These are phyloP conservation scores for Cyclotella cryptica DNA, from an alignment of 108 stramenopile species.

Conservation along the genomic window DNA sequence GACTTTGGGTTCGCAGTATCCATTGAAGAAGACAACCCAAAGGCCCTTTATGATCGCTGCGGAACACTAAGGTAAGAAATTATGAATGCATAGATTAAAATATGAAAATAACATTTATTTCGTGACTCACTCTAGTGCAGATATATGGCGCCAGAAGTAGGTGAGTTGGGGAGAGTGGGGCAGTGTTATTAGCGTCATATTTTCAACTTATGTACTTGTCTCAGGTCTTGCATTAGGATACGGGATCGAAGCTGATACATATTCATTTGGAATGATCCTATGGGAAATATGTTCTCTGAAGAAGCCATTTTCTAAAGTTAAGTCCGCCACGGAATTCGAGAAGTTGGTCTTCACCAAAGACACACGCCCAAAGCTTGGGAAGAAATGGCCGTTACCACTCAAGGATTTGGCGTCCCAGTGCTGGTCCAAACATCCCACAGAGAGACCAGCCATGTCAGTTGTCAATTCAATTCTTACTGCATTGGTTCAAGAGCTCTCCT, in stretches of 20 bases:
- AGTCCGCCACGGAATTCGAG: constrained; percentile 47
- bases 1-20: constrained; percentile 69
- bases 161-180: constrained; percentile 21
- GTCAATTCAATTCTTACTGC: constrained; percentile 19
- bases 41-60: constrained; percentile 35
- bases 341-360: constrained; percentile 47
- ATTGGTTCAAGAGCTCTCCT: background rate
- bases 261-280: constrained; percentile 65
- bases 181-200: background rate
- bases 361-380: constrained; percentile 36
- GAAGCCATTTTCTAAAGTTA: constrained; percentile 56
- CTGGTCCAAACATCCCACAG: constrained; percentile 38
- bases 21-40: constrained; percentile 5
- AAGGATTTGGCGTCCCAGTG: constrained; percentile 39
- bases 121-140: background rate
- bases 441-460: constrained; percentile 49
- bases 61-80: constrained; percentile 42
- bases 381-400: constrained; percentile 43
- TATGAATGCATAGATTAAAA: no score
- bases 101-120: no score
- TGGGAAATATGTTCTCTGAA: constrained; percentile 61
- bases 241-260: constrained; percentile 58
- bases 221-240: constrained; percentile 24
- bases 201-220: background rate
- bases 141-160: constrained; percentile 49